phyloP scores from a whole-genome alignment of 441 rosid genomes.

The Gossypium lobatum region DNA sequence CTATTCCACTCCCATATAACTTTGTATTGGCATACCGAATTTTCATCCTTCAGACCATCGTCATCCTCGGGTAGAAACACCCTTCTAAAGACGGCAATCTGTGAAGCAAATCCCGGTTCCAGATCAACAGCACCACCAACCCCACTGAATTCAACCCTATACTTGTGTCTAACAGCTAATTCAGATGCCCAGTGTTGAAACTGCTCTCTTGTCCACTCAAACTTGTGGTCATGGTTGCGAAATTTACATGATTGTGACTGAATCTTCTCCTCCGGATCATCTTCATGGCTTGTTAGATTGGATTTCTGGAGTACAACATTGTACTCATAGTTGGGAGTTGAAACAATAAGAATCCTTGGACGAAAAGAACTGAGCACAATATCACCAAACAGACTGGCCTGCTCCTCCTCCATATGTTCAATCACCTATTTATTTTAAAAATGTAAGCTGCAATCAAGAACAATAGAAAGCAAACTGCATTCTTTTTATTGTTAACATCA shows the following conservation, averaged over 20 bases:
- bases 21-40: slow-evolving; percentile 27
- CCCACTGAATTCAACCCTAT: slow-evolving; percentile 74
- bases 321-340: slow-evolving; percentile 92
- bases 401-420: slow-evolving; percentile 98
- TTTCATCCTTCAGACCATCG: slow-evolving; percentile 14
- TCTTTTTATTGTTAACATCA: neutral
- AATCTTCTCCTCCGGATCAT: slow-evolving; percentile 48
- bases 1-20: slow-evolving; percentile 73
- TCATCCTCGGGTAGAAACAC: slow-evolving; percentile 15
- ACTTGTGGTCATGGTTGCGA: slow-evolving; percentile 95
- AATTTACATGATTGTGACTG: slow-evolving; percentile 50
- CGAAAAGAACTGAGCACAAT: slow-evolving; percentile 52
- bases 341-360: slow-evolving; percentile 69
- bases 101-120: slow-evolving; percentile 91
- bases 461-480: neutral
- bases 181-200: slow-evolving; percentile 68
- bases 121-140: slow-evolving; percentile 72
- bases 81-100: slow-evolving; percentile 71
- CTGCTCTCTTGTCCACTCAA: slow-evolving; percentile 95
- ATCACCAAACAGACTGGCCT: slow-evolving; percentile 64
- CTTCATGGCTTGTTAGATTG: slow-evolving; percentile 43
- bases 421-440: slow-evolving; percentile 54
- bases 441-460: neutral
- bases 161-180: slow-evolving; percentile 52
- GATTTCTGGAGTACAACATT: slow-evolving; percentile 74